A percentile compares a stretch with the other conserved stretches of the same genome.
Conservation (phyloP, 106 monocot species). For the Chionographis japonica region DNA sequence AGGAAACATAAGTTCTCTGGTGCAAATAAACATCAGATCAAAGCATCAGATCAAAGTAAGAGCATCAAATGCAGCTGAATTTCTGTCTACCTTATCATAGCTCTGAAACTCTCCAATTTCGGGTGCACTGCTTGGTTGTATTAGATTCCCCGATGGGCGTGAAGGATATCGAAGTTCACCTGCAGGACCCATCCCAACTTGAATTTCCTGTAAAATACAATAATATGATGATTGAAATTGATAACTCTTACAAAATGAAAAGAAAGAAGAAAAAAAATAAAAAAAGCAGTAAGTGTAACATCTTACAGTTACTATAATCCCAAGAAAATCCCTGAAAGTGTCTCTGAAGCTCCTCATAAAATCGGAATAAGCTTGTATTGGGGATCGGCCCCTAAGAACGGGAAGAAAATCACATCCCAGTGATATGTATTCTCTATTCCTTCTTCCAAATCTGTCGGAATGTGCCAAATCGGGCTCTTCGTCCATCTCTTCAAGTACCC, state of each 20-base stretch:
- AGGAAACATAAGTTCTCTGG: not conserved
- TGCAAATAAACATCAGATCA: not conserved
- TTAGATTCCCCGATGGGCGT: slow-evolving; percentile 39
- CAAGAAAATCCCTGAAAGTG: slow-evolving; percentile 55
- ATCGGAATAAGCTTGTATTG: slow-evolving; percentile 80
- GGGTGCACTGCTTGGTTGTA: slow-evolving; percentile 5
- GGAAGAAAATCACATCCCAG: slow-evolving; percentile 68
- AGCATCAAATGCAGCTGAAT: not conserved
- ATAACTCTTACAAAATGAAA: not conserved
- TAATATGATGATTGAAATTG: not conserved
- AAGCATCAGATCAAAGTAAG: not conserved
- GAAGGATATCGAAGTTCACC: slow-evolving; percentile 87
- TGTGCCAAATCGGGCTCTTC: slow-evolving; percentile 58
- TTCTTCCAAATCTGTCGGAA: slow-evolving; percentile 57
- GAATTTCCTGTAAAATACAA: slow-evolving; percentile 53
- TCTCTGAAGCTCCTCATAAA: slow-evolving; percentile 78
- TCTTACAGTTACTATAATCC: slow-evolving; percentile 63
- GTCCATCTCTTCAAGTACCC: slow-evolving; percentile 77
- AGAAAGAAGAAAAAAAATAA: not conserved
- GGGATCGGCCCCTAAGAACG: slow-evolving; percentile 54
- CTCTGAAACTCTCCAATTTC: slow-evolving; percentile 76
- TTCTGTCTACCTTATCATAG: slow-evolving; percentile 58
- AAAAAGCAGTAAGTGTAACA: not conserved
- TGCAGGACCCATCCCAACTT: slow-evolving; percentile 79
- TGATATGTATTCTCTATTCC: slow-evolving; percentile 65